Base-by-base conservation (phyloP, 176 grass and related monocot species). In the Carex cristatella region DNA sequence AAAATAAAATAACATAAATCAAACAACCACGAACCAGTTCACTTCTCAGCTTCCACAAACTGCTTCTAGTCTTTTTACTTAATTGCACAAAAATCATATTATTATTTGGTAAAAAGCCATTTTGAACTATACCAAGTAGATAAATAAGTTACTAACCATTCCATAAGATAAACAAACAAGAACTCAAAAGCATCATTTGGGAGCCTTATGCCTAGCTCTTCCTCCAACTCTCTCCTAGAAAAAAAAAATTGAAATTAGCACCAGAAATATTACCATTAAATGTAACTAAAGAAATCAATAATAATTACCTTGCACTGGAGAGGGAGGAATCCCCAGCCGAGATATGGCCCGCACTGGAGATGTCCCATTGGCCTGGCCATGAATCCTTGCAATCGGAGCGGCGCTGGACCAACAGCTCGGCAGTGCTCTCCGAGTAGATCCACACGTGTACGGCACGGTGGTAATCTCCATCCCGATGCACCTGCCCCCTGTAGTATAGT, bases 151-250 rank as follows among this genome's bases (percentile, higher is more conserved):
- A 87, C 95, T 83, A 77, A 98, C 95, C 92, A 91, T 83, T 94
- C 87, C 33, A 93, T 74, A 85, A 91, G 91, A 86, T 69, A 93
- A 75, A 92, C 89, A 86, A 98, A 94, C 67, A 98, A 54, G 56
- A 92, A 74, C 85, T 98, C 95, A 16, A 98, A 98, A 84, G 95
- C 92, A 88, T 93, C 87, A n/a, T 87, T 40, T 79, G 95, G 92
- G 83, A 98, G 95, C 48, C 82, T 92, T 90, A 94, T 89, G 85
- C 95, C 95, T 83, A 94, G 86, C 64, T 98, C 95, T 93, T 98
- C 95, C 32, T 90, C 59, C 33, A 98, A 89, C 60, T 98, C 95
- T 91, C 95, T 93, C 93, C 95, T 98, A 85, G 85, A 82, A 84
- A 83, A 16, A 56, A 19, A 49, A 14, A 18, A 37, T 0, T 76